Base-by-base conservation (phyloP, 176 grass and related monocot genomes). In the Carex parvula region DNA sequence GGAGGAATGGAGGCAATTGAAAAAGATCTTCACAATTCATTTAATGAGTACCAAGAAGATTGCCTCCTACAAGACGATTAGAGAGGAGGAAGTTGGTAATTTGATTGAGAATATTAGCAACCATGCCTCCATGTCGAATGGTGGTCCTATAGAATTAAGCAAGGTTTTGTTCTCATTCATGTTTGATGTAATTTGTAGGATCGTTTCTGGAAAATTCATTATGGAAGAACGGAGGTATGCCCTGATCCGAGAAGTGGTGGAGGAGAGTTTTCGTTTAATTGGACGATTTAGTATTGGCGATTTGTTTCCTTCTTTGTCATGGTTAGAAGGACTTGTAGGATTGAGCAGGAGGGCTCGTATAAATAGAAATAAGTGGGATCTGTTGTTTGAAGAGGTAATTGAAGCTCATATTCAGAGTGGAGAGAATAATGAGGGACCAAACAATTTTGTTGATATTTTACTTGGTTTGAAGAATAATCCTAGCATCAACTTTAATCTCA, bases 371-470 rank as follows among this genome's bases (percentile, higher is more conserved):
- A 74, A 11, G 48, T 74, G 70, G 70, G 70, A 74, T 3, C 16
- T 17, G 46, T 44, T 75, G 15, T 30, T 75, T 75, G 37, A 46
- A 17, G 70, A 41, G 35, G 46, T 75, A 30, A 75, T 75, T 53
- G 17, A 46, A 46, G 30, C 41, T 75, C 33, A 75, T 48, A 20
- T 20, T 37, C 6, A 44, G 7, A 44, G 42, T 44, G 42, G 6
- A 44, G 15, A 75, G 21, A 1, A 44, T 48, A 60, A 84, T 17
- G 62, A 86, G 35, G 1, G 3, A 32, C 17, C 1, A 60, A n/a
- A 60, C 12, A 86, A 84, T 4, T 73, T 90, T 24, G 84, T 90
- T 5, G 88, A 90, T 8, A 79, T 83, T 11, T 70, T 90, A 26
- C 60, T 90, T 20, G 10, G 42, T 21, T n/a, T 59, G 55, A 80